Conservation (phyloP, 331 rosid species). For the Acacia concinna region DNA sequence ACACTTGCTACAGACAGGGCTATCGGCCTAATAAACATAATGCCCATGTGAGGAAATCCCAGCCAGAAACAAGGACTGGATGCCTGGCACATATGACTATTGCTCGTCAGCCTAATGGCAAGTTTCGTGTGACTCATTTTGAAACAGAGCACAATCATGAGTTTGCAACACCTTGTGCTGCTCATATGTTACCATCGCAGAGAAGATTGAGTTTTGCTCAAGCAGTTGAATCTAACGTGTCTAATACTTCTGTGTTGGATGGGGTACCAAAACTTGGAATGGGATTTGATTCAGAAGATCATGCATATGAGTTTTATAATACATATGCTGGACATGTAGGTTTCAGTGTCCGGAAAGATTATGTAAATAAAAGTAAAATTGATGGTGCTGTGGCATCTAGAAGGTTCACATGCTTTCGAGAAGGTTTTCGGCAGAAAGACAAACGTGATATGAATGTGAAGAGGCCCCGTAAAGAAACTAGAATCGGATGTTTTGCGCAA, state of each 20-base stretch:
- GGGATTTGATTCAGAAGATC: conserved; percentile 58
- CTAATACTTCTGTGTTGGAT: conserved; percentile 39
- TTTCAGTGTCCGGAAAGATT: conserved; percentile 65
- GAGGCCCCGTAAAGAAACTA: conserved; percentile 63
- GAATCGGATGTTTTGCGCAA: conserved; percentile 68
- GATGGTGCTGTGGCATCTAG: conserved; percentile 65
- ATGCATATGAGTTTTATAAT: conserved; percentile 62
- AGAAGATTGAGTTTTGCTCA: conserved; percentile 55
- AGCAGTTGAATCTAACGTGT: conserved; percentile 50
- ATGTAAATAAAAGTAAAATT: conserved; percentile 66
- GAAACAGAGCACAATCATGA: conserved; percentile 61
- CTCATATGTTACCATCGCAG: conserved; percentile 57
- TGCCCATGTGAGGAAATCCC: conserved; percentile 34
- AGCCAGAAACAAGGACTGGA: conserved; percentile 63
- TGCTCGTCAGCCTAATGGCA: conserved; percentile 57
- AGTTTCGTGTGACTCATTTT: conserved; percentile 52
- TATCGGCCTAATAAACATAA: conserved; percentile 42
- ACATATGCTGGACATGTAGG: conserved; percentile 57
- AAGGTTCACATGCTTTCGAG: conserved; percentile 65
- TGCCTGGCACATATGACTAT: conserved; percentile 75
- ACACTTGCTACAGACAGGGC: conserved; percentile 66
- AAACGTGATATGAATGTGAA: conserved; percentile 44
- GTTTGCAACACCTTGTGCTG: conserved; percentile 43
- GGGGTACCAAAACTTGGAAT: conserved; percentile 61
- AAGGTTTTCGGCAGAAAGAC: conserved; percentile 69